phyloP scores from a whole-genome alignment of 805 yeast genomes.

The Candida berthetii region DNA sequence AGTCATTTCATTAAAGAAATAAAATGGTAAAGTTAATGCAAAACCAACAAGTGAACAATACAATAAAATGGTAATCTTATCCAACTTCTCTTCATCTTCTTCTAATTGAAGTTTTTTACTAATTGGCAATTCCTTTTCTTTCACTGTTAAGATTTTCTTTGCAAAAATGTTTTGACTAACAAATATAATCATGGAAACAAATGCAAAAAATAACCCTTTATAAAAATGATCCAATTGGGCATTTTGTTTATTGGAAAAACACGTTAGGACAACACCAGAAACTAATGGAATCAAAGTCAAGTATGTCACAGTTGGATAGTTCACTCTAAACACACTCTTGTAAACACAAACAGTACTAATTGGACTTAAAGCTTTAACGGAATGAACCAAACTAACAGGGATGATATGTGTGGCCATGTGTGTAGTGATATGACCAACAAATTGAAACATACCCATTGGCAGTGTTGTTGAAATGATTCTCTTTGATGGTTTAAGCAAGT shows the following conservation, averaged over 20 bases:
- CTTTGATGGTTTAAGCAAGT: constrained; percentile 49
- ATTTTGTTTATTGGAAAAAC: constrained; percentile 37
- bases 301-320: constrained; percentile 64
- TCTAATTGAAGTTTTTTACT: constrained; percentile 12
- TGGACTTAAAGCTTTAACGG: constrained; percentile 90
- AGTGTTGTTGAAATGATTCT: constrained; percentile 58
- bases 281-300: constrained; percentile 74
- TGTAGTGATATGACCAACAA: constrained; percentile 84
- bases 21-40: constrained; percentile 59
- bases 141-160: constrained; percentile 58
- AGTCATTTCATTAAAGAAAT: constrained; percentile 47
- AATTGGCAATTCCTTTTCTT: constrained; percentile 23
- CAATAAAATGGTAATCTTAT: constrained; percentile 64
- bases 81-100: constrained; percentile 38
- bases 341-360: constrained; percentile 81
- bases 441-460: constrained; percentile 95
- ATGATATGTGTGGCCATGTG: constrained; percentile 89
- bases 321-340: constrained; percentile 48
- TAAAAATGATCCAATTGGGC: constrained; percentile 12
- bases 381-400: constrained; percentile 93
- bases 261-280: constrained; percentile 78
- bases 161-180: constrained; percentile 79
- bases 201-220: constrained; percentile 30
- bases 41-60: constrained; percentile 72
- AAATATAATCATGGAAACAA: constrained; percentile 47